These are phyloP conservation scores for Phytophthora idaei DNA, from an alignment of 352 stramenopile genomes.

Conservation along the genomic window DNA sequence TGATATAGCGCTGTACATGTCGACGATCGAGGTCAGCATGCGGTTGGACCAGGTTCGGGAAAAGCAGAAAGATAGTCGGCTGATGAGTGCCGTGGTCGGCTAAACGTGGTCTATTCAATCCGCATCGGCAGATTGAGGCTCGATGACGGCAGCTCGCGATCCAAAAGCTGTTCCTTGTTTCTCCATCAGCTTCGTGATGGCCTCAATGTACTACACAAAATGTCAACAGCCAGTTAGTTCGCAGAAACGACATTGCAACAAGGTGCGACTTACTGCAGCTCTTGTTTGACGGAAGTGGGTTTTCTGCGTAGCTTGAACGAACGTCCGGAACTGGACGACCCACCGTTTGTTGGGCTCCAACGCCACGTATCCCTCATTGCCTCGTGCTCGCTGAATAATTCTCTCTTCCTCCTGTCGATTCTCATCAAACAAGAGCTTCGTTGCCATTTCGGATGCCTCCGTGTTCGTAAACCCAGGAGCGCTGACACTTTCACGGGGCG, in stretches of 20 bases:
- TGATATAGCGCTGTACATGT: slow-evolving; percentile 76
- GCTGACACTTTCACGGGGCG: slow-evolving; percentile 23
- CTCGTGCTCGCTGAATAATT: slow-evolving; percentile 54
- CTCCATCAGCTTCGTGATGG: slow-evolving; percentile 70
- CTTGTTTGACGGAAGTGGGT: slow-evolving; percentile 56
- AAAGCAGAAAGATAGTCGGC: slow-evolving; percentile 30
- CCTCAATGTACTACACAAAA: slow-evolving; percentile 63
- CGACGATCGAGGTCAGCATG: slow-evolving; percentile 71
- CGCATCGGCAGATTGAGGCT: slow-evolving; percentile 20
- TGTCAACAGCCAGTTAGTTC: slow-evolving; percentile 8
- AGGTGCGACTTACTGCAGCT: slow-evolving; percentile 35
- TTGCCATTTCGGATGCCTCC: slow-evolving; percentile 15
- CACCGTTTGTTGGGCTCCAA: slow-evolving; percentile 53
- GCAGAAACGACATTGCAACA: background rate
- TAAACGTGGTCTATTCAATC: slow-evolving; percentile 26
- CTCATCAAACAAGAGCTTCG: slow-evolving; percentile 53
- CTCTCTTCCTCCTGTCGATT: slow-evolving; percentile 55
- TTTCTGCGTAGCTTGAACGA: slow-evolving; percentile 55
- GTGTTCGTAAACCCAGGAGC: slow-evolving; percentile 9
- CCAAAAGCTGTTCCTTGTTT: slow-evolving; percentile 43
- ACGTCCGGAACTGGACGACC: slow-evolving; percentile 63
- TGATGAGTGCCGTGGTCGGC: slow-evolving; percentile 23
- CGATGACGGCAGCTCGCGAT: slow-evolving; percentile 26
- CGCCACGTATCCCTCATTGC: slow-evolving; percentile 57
- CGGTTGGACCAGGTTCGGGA: slow-evolving; percentile 50